Percentiles rank a stretch among this genome's conserved stretches.
Conservation (phyloP, 163 green algal genomes). For the Prototheca cutis region DNA sequence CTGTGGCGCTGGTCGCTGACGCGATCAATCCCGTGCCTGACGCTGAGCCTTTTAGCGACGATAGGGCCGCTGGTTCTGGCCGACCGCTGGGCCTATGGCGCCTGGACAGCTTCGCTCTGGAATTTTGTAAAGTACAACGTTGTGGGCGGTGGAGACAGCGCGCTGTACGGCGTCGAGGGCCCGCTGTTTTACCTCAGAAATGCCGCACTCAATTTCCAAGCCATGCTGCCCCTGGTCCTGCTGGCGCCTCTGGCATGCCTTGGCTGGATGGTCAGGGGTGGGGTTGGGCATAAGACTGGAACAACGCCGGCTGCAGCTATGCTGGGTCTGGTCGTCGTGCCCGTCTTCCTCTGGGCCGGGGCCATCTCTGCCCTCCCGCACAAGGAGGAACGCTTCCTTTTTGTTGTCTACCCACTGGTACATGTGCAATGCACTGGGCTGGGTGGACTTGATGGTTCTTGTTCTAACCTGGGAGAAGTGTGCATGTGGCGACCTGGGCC, state of each 20-base stretch:
- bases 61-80: slow-evolving; percentile 21
- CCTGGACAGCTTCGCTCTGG: slow-evolving; percentile 51
- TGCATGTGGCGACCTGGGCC: background rate
- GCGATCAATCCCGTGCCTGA: slow-evolving; percentile 1
- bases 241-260: slow-evolving; percentile 29
- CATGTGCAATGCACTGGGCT: too few species aligned
- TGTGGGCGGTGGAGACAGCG: slow-evolving; percentile 61
- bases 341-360: slow-evolving; percentile 59
- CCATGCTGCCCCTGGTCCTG: slow-evolving; percentile 47
- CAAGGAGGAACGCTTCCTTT: slow-evolving; percentile 90
- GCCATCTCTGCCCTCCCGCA: slow-evolving; percentile 71
- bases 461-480: background rate
- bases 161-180: slow-evolving; percentile 73
- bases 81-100: slow-evolving; percentile 64
- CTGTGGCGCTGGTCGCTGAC: slow-evolving; percentile 27
- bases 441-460: too few species aligned
- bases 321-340: slow-evolving; percentile 25
- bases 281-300: background rate
- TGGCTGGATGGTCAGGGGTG: background rate
- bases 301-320: background rate
- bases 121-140: slow-evolving; percentile 84
- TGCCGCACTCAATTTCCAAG: slow-evolving; percentile 57
- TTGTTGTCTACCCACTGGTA: slow-evolving; percentile 67
- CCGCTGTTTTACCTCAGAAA: slow-evolving; percentile 70
- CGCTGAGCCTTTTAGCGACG: slow-evolving; percentile 15